A percentile compares a stretch with the other conserved stretches of the same genome.
phyloP scores from a whole-genome alignment of 2,329 filamentous ascomycete species.

The Neocucurbitaria cava region DNA sequence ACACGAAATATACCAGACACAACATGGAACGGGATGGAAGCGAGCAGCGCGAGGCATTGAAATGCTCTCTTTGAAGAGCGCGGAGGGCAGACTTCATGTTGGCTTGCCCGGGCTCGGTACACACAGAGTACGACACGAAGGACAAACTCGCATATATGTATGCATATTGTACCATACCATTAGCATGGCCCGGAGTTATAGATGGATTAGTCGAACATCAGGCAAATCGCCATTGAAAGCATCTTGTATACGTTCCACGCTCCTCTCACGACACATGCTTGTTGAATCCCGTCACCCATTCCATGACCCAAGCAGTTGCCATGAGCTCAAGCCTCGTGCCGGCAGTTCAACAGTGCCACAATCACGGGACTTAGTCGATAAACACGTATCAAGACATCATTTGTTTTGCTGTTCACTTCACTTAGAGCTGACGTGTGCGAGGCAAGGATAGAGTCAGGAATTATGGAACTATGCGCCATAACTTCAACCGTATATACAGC shows the following conservation, averaged over 20 bases:
- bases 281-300: background rate
- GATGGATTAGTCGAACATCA: slow-evolving; percentile 7
- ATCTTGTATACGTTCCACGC: background rate
- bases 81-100: background rate
- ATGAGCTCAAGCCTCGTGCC: no score
- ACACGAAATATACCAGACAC: background rate
- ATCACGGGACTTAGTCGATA: no score
- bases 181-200: slow-evolving; percentile 38
- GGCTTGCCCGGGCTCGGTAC: background rate
- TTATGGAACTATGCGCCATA: no score
- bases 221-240: background rate
- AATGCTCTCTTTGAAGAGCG: background rate
- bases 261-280: background rate
- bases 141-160: slow-evolving; percentile 17
- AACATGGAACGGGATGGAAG: background rate
- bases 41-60: background rate
- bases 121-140: background rate
- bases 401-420: no score
- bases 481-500: no score
- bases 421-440: no score
- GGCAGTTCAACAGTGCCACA: no score
- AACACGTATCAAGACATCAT: no score
- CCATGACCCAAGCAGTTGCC: no score
- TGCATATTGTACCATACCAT: slow-evolving; percentile 33
- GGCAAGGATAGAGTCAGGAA: no score